Conservation (phyloP, 2,329 filamentous ascomycete species). For the Bipolaris zeicola region DNA sequence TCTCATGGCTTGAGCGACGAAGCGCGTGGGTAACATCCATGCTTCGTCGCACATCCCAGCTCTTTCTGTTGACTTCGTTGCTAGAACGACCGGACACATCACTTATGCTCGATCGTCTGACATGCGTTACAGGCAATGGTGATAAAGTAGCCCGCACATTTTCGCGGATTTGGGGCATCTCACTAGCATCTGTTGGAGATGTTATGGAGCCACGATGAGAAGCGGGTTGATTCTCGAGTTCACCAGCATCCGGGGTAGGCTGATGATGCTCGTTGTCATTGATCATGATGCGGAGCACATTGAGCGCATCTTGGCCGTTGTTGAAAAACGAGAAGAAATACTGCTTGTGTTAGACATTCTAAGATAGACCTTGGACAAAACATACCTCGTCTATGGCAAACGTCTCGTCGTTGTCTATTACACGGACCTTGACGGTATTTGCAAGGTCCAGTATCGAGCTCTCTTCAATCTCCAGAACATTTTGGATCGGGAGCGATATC, state of each 20-base stretch:
- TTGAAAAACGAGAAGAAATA: constrained; percentile 98
- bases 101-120: constrained; percentile 48
- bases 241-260: constrained; percentile 10
- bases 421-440: constrained; percentile 90
- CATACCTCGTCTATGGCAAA: constrained; percentile 90
- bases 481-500: constrained; percentile 86
- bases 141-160: constrained; percentile 54
- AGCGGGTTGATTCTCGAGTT: constrained; percentile 21
- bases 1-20: constrained; percentile 38
- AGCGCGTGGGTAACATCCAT: constrained; percentile 61
- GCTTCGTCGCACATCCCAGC: constrained; percentile 50
- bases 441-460: constrained; percentile 89
- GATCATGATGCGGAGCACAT: constrained; percentile 74
- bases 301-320: constrained; percentile 80
- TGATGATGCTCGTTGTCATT: constrained; percentile 62
- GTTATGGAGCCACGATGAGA: constrained; percentile 14
- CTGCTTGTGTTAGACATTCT: constrained; percentile 50
- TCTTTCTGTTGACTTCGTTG: constrained; percentile 38
- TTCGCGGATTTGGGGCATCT: constrained; percentile 40
- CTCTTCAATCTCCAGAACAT: constrained; percentile 90
- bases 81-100: constrained; percentile 52
- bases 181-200: constrained; percentile 27
- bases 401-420: constrained; percentile 91
- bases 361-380: neutral
- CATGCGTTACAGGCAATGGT: constrained; percentile 45